A percentile compares a stretch with the other conserved stretches of the same genome.
These are phyloP conservation scores for Ceratocystis destructans DNA, from an alignment of 2,329 filamentous ascomycete species.

Conservation along the genomic window DNA sequence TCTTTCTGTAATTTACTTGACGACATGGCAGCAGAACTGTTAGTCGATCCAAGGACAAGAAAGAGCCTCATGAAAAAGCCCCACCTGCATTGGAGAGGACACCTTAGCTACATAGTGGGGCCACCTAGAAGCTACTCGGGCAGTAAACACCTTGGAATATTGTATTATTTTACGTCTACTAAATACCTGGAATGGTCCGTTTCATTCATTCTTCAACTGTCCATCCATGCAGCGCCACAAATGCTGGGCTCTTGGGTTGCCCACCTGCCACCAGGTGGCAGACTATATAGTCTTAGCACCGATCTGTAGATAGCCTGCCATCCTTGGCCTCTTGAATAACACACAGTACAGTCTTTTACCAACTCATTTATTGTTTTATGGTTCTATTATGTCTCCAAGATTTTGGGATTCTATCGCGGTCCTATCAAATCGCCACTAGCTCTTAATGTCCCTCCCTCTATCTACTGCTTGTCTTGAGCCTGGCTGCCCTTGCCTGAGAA, in stretches of 20 bases:
- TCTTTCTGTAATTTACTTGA: neutral
- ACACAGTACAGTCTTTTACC: too few species aligned
- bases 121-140: neutral
- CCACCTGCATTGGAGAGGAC: neutral
- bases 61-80: neutral
- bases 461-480: conserved; percentile 4
- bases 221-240: neutral
- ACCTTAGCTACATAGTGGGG: conserved; percentile 3
- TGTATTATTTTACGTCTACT: too few species aligned
- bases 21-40: neutral
- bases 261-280: too few species aligned
- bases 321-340: too few species aligned
- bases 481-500: conserved; percentile 10
- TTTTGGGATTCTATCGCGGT: neutral
- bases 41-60: neutral
- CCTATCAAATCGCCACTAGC: neutral
- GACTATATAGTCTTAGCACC: too few species aligned
- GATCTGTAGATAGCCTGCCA: too few species aligned
- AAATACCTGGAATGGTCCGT: neutral
- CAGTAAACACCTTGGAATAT: neutral
- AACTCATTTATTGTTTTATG: too few species aligned
- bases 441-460: neutral
- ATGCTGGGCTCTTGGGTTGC: neutral
- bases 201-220: neutral
- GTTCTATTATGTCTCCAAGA: too few species aligned